Evolutionary conservation across 2,329 filamentous ascomycete species (phyloP).

Genomic region (Talaromyces rugulosus): DNA sequence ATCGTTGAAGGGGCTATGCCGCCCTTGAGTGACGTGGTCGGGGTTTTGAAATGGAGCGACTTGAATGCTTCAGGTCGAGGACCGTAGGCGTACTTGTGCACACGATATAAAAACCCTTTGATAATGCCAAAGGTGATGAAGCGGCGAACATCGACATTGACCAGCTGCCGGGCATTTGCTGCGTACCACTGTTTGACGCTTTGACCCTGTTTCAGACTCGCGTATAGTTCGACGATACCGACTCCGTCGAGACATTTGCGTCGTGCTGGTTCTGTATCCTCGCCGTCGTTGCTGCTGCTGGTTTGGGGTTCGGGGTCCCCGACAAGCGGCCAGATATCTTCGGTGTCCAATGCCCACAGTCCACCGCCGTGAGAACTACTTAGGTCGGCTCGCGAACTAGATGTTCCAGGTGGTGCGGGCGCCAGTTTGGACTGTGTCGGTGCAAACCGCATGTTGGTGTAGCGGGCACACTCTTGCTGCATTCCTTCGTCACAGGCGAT

Average conservation of each 20-base stretch:
- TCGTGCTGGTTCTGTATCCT: slow-evolving; percentile 3
- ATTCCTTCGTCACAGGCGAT: slow-evolving; percentile 74
- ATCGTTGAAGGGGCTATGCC: neutral
- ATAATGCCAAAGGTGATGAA: slow-evolving; percentile 95
- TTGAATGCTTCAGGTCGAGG: slow-evolving; percentile 27
- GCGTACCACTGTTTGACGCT: slow-evolving; percentile 85
- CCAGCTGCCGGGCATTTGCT: slow-evolving; percentile 66
- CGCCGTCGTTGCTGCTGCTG: neutral
- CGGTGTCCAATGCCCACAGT: slow-evolving; percentile 23
- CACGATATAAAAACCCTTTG: slow-evolving; percentile 87
- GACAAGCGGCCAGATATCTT: slow-evolving; percentile 43
- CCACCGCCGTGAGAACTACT: slow-evolving; percentile 12
- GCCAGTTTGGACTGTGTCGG: slow-evolving; percentile 17
- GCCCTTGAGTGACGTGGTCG: slow-evolving; percentile 5
- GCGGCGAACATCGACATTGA: slow-evolving; percentile 78
- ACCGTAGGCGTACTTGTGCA: slow-evolving; percentile 79
- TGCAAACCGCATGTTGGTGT: slow-evolving; percentile 61
- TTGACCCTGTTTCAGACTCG: slow-evolving; percentile 74
- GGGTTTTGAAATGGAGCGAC: slow-evolving; percentile 13
- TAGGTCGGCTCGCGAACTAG: neutral
- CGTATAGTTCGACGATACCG: slow-evolving; percentile 74
- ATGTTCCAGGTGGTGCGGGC: slow-evolving; percentile 3
- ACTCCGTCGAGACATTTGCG: slow-evolving; percentile 37
- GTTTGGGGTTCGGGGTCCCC: slow-evolving; percentile 22
- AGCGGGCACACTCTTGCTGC: slow-evolving; percentile 82